phyloP scores from a whole-genome alignment of 768 basidiomycete species.

The Kondoa malvinella region DNA sequence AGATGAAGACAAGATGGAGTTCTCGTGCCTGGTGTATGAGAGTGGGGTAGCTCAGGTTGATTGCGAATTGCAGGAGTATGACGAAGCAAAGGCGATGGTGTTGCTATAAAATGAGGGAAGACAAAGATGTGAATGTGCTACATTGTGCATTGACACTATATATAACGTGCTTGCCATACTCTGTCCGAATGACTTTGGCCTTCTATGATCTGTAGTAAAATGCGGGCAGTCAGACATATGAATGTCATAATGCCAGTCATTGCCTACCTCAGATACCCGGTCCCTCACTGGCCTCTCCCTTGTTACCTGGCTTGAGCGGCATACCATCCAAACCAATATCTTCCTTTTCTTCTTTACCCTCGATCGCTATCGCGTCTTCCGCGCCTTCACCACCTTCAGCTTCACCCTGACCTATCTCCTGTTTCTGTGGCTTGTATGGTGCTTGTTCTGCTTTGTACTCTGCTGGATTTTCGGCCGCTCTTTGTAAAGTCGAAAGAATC shows the following conservation, averaged over 20 bases:
- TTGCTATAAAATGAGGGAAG: neutral
- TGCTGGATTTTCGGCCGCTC: neutral
- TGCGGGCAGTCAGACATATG: too few species aligned
- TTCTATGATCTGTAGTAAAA: neutral
- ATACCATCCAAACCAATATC: neutral
- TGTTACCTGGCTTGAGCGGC: neutral
- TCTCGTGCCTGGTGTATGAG: conserved; percentile 78
- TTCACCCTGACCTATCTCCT: neutral
- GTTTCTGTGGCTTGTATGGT: neutral
- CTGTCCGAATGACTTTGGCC: neutral
- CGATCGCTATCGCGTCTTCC: neutral
- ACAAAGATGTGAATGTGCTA: too few species aligned
- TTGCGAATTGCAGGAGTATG: conserved; percentile 61
- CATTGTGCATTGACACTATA: neutral
- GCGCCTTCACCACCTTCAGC: neutral
- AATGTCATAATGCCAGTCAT: too few species aligned
- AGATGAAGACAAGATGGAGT: conserved; percentile 28
- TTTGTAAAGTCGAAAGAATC: neutral
- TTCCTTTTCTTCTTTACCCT: neutral
- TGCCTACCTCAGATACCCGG: neutral
- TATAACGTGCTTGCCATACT: neutral
- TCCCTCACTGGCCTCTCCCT: neutral
- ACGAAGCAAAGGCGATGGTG: conserved; percentile 26
- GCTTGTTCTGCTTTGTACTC: neutral
- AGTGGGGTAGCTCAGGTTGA: conserved; percentile 57